These are phyloP conservation scores for Croton laevigatus DNA, from an alignment of 441 rosid species.

Conservation along the genomic window DNA sequence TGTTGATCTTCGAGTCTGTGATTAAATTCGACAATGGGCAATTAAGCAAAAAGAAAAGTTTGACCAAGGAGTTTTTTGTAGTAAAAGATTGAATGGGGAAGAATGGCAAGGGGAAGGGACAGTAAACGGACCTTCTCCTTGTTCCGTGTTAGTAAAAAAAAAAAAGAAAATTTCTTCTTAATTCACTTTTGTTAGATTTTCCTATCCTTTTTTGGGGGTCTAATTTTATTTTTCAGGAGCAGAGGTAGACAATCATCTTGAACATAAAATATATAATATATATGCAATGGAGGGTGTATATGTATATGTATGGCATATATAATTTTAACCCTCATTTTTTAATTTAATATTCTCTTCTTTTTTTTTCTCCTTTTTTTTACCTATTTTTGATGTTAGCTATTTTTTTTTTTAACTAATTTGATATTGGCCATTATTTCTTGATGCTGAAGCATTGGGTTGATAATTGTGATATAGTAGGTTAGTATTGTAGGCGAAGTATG, in stretches of 20 bases:
- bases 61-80: conserved; percentile 15
- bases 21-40: conserved; percentile 23
- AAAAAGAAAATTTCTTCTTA: conserved; percentile 5
- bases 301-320: conserved; percentile 27
- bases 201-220: neutral
- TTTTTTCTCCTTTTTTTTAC: neutral
- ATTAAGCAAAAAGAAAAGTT: neutral
- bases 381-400: too few relatives aligned
- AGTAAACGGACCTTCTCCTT: conserved; percentile 1
- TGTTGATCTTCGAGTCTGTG: conserved; percentile 23
- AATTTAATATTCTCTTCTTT: neutral
- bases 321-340: conserved; percentile 23
- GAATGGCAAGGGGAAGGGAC: neutral
- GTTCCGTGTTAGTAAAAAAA: conserved; percentile 1
- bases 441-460: neutral
- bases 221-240: conserved; percentile 24
- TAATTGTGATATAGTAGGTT: neutral
- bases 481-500: neutral
- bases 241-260: conserved; percentile 16
- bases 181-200: conserved; percentile 8
- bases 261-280: conserved; percentile 12
- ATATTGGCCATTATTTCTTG: neutral
- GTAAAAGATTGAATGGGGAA: conserved; percentile 9
- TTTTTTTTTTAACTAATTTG: neutral
- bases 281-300: conserved; percentile 33